phyloP scores from a whole-genome alignment of 768 basidiomycete species.

The Kwoniella shandongensis region DNA sequence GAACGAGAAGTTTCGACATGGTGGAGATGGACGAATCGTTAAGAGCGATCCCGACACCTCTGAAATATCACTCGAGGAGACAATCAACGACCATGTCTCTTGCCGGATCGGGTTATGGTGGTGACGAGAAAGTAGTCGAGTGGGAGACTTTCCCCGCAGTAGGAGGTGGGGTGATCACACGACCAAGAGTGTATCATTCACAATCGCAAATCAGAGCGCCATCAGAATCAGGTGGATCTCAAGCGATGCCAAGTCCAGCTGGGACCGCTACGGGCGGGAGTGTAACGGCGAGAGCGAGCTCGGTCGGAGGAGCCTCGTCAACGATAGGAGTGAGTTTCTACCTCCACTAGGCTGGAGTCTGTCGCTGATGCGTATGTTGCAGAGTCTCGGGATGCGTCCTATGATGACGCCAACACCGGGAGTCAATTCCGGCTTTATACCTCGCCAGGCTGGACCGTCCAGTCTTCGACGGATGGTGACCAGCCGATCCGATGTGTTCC shows the following conservation, averaged over 20 bases:
- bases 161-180: constrained; percentile 81
- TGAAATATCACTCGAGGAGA: constrained; percentile 7
- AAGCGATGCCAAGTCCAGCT: constrained; percentile 45
- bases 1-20: constrained; percentile 38
- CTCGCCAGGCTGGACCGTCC: constrained; percentile 31
- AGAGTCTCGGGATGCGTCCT: constrained; percentile 26
- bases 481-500: constrained; percentile 44
- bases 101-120: constrained; percentile 13
- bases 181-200: constrained; percentile 80
- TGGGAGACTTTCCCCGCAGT: constrained; percentile 90
- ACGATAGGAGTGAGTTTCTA: constrained; percentile 46
- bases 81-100: constrained; percentile 16
- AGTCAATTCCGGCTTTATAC: background rate
- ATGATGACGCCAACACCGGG: constrained; percentile 16
- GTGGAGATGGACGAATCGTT: constrained; percentile 44
- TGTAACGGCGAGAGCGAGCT: constrained; percentile 50
- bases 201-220: constrained; percentile 71
- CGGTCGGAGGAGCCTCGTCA: constrained; percentile 43
- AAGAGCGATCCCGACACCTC: constrained; percentile 2
- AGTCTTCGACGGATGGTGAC: constrained; percentile 40
- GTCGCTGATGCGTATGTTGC: background rate
- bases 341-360: background rate
- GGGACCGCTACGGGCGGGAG: constrained; percentile 44
- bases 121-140: constrained; percentile 59
- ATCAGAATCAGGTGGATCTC: constrained; percentile 45